Evolutionary conservation across 768 basidiomycete genomes (phyloP), one percentile per base, ranked within the genome.

Genomic region (Suillus tomentosus): DNA sequence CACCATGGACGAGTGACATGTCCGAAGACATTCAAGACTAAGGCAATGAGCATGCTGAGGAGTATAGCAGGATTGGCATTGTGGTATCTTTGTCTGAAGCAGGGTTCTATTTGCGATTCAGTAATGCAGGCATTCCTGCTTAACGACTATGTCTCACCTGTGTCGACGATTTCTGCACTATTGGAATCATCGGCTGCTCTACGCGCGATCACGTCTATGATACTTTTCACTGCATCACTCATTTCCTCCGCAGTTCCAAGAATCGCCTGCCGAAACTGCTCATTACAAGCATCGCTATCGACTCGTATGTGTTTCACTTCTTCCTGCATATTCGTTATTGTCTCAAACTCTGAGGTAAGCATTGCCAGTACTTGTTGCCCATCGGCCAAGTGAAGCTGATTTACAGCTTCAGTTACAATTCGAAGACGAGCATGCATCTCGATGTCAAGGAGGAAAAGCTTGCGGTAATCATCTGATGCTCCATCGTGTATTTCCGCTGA

Each of bases 11-110:
- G n/a, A n/a, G n/a, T n/a, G n/a, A n/a, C n/a, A n/a, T n/a, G n/a
- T n/a, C n/a, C n/a, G n/a, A 63, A 63, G 34, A 62, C 34, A 47
- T 66, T 62, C 19, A 66, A 5, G 42, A 66, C 50, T 5, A 66
- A 15, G 1, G 40, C 42, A 17, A 63, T 54, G 3, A 66, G 24
- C 43, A 62, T 45, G 34, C 40, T 24, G 2, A 63, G 59, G 8
- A 66, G 40, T 45, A 63, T 43, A 31, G 56, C 17, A 5, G 50
- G 65, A 43, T 65, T 66, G 43, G 62, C 48, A 39, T 58, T 43
- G 43, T 15, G 56, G 24, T 51, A 43, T 42, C 15, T 36, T 31
- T 15, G 47, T 39, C 31, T 10, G 37, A 64, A 56, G 8, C 27
- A 4, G 24, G 3, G 48, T 27, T 19, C 40, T 55, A 6, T 1